Conservation (phyloP, 2,329 filamentous ascomycete species). For the Penicillium sp. region DNA sequence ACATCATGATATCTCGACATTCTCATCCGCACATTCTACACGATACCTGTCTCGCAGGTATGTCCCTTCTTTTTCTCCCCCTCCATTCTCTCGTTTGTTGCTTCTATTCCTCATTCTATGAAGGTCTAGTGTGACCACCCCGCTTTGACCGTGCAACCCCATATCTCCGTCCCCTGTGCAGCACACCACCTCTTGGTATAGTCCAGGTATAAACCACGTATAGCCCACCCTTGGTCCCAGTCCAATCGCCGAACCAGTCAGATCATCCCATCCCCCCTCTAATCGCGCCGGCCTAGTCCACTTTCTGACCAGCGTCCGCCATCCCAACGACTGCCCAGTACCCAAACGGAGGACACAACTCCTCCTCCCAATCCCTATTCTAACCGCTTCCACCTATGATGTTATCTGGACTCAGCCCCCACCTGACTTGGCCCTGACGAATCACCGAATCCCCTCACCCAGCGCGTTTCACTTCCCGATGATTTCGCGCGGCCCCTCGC, state of each 20-base stretch:
- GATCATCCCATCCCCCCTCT: not conserved
- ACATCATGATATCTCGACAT: conserved; percentile 14
- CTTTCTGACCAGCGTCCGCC: not conserved
- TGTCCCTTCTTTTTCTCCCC: not conserved
- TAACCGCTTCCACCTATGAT: not conserved
- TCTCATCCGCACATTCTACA: too few relatives aligned
- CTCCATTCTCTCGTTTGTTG: not conserved
- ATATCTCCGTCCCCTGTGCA: not conserved
- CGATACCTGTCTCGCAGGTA: too few relatives aligned
- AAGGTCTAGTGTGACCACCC: conserved; percentile 11
- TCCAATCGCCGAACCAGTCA: conserved; percentile 1
- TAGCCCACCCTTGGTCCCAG: not conserved
- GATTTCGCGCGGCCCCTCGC: not conserved
- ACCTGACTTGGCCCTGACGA: not conserved
- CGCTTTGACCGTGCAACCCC: conserved; percentile 14
- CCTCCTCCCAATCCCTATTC: not conserved
- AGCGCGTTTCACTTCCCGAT: conserved; percentile 7
- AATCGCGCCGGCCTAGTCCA: conserved; percentile 12
- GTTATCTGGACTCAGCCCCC: not conserved
- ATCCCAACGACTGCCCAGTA: not conserved
- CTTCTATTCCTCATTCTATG: not conserved
- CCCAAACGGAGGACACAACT: conserved; percentile 1
- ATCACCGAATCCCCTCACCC: conserved; percentile 1
- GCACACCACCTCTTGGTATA: not conserved
- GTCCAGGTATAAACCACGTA: conserved; percentile 5